Conservation (phyloP, 129 eudicot genomes). For the Lonicera japonica region DNA sequence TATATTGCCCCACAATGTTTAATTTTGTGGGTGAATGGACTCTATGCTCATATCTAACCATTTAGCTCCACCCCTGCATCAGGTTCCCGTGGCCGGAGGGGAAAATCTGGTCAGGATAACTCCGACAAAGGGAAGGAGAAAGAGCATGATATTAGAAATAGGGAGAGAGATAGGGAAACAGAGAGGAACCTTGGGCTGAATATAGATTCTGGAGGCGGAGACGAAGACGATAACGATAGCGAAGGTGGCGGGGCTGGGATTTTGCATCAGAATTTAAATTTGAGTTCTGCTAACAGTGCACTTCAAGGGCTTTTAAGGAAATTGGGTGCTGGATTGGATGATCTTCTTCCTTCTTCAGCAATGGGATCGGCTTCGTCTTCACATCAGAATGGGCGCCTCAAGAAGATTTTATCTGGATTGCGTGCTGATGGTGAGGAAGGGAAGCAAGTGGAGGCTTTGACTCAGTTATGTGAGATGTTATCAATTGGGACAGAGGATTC, state of each 20-base stretch:
- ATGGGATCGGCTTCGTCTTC: conserved; percentile 92
- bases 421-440: conserved; percentile 99
- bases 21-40: too few relatives aligned
- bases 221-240: conserved; percentile 49
- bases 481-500: conserved; percentile 97
- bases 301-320: conserved; percentile 89
- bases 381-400: conserved; percentile 80
- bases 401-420: conserved; percentile 80
- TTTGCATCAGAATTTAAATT: conserved; percentile 72
- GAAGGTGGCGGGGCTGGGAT: conserved; percentile 84
- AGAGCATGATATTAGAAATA: conserved; percentile 55
- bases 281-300: conserved; percentile 88
- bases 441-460: conserved; percentile 82
- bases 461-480: conserved; percentile 88
- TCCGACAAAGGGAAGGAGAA: conserved; percentile 85
- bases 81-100: conserved; percentile 60
- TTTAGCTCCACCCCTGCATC: too few relatives aligned
- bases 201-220: conserved; percentile 63
- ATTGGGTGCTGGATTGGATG: conserved; percentile 94
- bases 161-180: conserved; percentile 42
- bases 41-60: too few relatives aligned
- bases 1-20: too few relatives aligned
- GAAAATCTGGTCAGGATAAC: conserved; percentile 45
- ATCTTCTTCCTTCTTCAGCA: conserved; percentile 80
- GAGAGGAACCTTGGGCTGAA: conserved; percentile 47